phyloP scores from a whole-genome alignment of 805 yeast species.

The Ogataea glucozyma region DNA sequence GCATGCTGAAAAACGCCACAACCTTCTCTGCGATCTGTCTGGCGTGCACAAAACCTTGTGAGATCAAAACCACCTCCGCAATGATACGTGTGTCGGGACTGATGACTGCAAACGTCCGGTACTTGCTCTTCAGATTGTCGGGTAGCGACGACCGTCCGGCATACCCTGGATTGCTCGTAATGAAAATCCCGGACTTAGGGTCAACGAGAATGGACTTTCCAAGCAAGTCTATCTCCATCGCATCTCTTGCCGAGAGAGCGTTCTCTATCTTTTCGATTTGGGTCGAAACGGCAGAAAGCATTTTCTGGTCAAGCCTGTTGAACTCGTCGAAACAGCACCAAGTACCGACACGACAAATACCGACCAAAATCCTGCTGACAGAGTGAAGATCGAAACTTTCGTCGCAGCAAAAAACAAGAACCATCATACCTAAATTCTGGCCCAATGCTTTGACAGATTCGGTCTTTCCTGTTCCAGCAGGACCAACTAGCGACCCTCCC shows the following conservation, averaged over 20 bases:
- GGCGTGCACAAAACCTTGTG: conserved; percentile 67
- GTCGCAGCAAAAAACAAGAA: conserved; percentile 87
- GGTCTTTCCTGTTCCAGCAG: conserved; percentile 97
- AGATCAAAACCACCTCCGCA: conserved; percentile 66
- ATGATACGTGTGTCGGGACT: conserved; percentile 70
- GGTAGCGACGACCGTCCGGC: conserved; percentile 83
- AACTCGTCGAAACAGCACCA: conserved; percentile 98
- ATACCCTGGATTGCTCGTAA: conserved; percentile 90
- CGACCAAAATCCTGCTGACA: conserved; percentile 73
- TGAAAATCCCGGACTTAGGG: conserved; percentile 67
- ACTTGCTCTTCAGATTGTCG: conserved; percentile 78
- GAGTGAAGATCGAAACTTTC: conserved; percentile 81
- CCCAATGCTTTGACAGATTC: conserved; percentile 88
- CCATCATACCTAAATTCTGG: conserved; percentile 74
- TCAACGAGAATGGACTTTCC: conserved; percentile 43
- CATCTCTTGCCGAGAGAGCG: conserved; percentile 38
- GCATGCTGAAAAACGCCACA: conserved; percentile 52
- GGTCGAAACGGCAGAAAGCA: conserved; percentile 82
- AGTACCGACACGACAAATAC: conserved; percentile 79
- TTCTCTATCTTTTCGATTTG: conserved; percentile 71
- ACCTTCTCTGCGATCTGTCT: conserved; percentile 44
- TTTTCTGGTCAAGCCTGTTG: conserved; percentile 69
- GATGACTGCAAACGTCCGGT: conserved; percentile 72
- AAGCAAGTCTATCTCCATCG: conserved; percentile 41
- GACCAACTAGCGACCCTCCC: conserved; percentile 94